Conservation (phyloP, 805 yeast genomes). For the Kluyveromyces starmeri region DNA sequence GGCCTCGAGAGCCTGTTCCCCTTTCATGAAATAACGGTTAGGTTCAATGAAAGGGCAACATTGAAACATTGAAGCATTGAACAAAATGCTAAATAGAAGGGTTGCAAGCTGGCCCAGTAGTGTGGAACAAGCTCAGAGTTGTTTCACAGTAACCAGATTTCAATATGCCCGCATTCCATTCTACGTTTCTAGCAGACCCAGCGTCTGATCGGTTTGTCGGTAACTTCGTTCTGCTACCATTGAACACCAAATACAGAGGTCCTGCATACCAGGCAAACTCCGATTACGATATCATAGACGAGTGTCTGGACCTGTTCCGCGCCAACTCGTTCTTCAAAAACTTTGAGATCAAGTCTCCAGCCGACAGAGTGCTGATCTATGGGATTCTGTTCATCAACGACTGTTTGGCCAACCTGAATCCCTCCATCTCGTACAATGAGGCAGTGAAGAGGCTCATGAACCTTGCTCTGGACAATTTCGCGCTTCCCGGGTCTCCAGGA, state of each 20-base stretch:
- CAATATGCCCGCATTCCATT: constrained; percentile 53
- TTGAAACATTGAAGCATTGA: too few relatives aligned
- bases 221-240: constrained; percentile 76
- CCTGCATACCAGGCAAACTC: constrained; percentile 75
- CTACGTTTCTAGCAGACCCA: constrained; percentile 63
- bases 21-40: too few relatives aligned
- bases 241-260: constrained; percentile 78
- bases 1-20: too few relatives aligned
- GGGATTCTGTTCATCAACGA: constrained; percentile 87
- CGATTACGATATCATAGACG: constrained; percentile 88
- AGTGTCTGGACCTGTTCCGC: constrained; percentile 80
- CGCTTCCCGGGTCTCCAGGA: constrained; percentile 91
- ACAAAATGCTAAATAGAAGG: too few relatives aligned
- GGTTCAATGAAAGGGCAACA: too few relatives aligned
- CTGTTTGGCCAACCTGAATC: constrained; percentile 57
- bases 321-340: constrained; percentile 95
- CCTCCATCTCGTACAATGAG: constrained; percentile 43
- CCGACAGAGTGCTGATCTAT: constrained; percentile 86
- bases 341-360: constrained; percentile 92
- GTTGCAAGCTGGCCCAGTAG: too few relatives aligned
- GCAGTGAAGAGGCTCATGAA: constrained; percentile 68
- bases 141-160: too few relatives aligned
- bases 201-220: constrained; percentile 57
- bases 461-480: constrained; percentile 76
- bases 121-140: too few relatives aligned